Percentiles rank a stretch among this genome's conserved stretches.
phyloP scores from a whole-genome alignment of 768 basidiomycete species.

The Porphyrellus cyaneotinctus region DNA sequence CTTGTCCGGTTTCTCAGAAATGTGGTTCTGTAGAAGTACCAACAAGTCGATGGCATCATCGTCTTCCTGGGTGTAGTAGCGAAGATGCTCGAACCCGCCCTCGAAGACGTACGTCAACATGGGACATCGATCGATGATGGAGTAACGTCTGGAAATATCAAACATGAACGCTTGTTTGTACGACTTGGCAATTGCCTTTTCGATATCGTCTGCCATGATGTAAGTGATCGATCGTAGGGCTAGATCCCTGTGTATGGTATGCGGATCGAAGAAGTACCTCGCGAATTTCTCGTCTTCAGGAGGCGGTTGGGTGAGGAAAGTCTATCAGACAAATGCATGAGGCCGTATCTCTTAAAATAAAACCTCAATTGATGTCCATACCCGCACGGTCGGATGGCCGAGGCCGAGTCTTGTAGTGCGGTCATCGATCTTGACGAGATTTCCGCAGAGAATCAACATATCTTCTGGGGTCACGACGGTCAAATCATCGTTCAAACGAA shows the following conservation, averaged over 20 bases:
- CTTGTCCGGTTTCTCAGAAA: conserved; percentile 21
- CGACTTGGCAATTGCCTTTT: conserved; percentile 21
- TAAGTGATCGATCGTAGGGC: conserved; percentile 29
- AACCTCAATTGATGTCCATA: conserved; percentile 1
- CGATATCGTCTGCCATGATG: conserved; percentile 23
- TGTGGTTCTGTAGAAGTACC: conserved; percentile 16
- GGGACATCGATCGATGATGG: conserved; percentile 23
- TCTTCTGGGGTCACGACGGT: conserved; percentile 24
- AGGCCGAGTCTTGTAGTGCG: conserved; percentile 19
- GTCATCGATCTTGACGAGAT: conserved; percentile 25
- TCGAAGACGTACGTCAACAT: conserved; percentile 29
- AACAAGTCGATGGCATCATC: conserved; percentile 24
- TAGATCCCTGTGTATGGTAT: conserved; percentile 24
- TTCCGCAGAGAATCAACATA: conserved; percentile 26
- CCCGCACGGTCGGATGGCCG: conserved; percentile 23
- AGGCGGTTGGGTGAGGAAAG: conserved; percentile 21
- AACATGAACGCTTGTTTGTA: conserved; percentile 24
- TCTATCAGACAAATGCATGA: conserved; percentile 9
- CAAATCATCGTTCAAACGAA: conserved; percentile 24
- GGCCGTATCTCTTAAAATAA: not conserved
- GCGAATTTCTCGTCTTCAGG: conserved; percentile 9
- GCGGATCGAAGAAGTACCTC: conserved; percentile 22
- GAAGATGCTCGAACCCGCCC: conserved; percentile 26
- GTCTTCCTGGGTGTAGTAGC: conserved; percentile 25
- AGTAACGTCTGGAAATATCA: conserved; percentile 24